phyloP scores from a whole-genome alignment of 352 stramenopile species.

The Blastocystis sp. region DNA sequence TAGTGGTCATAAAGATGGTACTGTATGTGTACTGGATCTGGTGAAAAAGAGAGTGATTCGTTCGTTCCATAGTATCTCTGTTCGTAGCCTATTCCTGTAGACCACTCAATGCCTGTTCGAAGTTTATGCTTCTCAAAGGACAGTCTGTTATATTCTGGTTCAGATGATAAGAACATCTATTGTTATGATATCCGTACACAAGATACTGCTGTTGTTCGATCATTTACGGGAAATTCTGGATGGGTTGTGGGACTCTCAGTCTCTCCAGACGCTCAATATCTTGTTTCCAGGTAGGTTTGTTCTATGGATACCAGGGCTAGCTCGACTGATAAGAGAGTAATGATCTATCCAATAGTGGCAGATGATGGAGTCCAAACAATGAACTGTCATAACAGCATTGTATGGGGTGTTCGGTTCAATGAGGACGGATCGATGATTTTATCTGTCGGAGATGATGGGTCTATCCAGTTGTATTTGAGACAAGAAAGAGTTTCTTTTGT shows the following conservation, averaged over 20 bases:
- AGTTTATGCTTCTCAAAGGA: not conserved
- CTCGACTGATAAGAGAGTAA: constrained; percentile 28
- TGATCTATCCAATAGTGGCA: not conserved
- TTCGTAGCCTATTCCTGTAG: not conserved
- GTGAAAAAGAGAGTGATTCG: not conserved
- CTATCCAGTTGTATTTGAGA: constrained; percentile 43
- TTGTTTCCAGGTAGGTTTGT: not conserved
- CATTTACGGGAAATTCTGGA: not conserved
- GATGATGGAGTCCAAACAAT: constrained; percentile 8
- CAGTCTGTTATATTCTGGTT: constrained; percentile 26
- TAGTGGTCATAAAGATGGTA: constrained; percentile 50
- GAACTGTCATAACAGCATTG: constrained; percentile 32
- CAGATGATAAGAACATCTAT: constrained; percentile 25
- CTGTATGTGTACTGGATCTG: not conserved
- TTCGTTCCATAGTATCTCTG: not conserved
- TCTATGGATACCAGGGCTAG: not conserved
- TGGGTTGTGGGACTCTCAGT: constrained; percentile 13
- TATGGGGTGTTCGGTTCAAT: constrained; percentile 26
- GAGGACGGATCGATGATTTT: not conserved
- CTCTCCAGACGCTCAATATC: constrained; percentile 36
- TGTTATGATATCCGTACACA: constrained; percentile 6
- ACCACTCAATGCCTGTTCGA: constrained; percentile 21
- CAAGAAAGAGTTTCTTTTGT: constrained; percentile 30
- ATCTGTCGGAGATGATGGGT: constrained; percentile 38
- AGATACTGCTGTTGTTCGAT: not conserved